These are phyloP conservation scores for Boletales sp. DNA, from an alignment of 768 basidiomycete species.

Conservation along the genomic window DNA sequence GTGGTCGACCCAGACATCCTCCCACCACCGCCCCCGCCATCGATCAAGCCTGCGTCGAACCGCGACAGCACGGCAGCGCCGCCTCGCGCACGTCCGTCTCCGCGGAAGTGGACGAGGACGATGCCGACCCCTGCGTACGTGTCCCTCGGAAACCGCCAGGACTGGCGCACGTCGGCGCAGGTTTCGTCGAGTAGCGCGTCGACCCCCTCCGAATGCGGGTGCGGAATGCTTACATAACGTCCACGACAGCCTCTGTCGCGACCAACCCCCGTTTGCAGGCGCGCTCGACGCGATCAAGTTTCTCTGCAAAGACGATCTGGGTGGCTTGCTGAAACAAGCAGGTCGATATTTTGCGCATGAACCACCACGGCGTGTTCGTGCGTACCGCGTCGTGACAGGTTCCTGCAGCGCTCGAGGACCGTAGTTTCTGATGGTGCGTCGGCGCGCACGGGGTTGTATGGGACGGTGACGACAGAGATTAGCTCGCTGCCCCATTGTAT, in stretches of 20 bases:
- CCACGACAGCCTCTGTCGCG: slow-evolving; percentile 62
- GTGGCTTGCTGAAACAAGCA: slow-evolving; percentile 89
- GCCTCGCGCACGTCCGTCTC: slow-evolving; percentile 11
- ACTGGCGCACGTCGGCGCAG: slow-evolving; percentile 72
- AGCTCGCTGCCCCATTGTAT: slow-evolving; percentile 83
- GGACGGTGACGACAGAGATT: slow-evolving; percentile 75
- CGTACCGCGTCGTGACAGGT: too few species aligned
- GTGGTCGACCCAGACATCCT: slow-evolving; percentile 79
- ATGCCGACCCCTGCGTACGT: slow-evolving; percentile 63
- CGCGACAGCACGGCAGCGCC: slow-evolving; percentile 37
- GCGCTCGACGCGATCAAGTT: slow-evolving; percentile 92
- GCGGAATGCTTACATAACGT: too few species aligned
- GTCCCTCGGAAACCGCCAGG: slow-evolving; percentile 74
- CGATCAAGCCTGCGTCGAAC: slow-evolving; percentile 30
- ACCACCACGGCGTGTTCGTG: slow-evolving; percentile 96
- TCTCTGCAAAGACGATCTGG: slow-evolving; percentile 96
- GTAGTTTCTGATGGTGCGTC: too few species aligned
- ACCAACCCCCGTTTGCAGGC: slow-evolving; percentile 71
- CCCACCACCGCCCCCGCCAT: slow-evolving; percentile 41
- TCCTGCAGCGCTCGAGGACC: too few species aligned
- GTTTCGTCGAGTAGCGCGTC: slow-evolving; percentile 74
- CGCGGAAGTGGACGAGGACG: slow-evolving; percentile 45
- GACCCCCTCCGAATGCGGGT: too few species aligned
- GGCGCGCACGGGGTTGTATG: slow-evolving; percentile 69
- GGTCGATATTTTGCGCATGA: slow-evolving; percentile 92